These are phyloP conservation scores for Daldinia caldariorum DNA, from an alignment of 495 filamentous ascomycete species.

Conservation along the genomic window DNA sequence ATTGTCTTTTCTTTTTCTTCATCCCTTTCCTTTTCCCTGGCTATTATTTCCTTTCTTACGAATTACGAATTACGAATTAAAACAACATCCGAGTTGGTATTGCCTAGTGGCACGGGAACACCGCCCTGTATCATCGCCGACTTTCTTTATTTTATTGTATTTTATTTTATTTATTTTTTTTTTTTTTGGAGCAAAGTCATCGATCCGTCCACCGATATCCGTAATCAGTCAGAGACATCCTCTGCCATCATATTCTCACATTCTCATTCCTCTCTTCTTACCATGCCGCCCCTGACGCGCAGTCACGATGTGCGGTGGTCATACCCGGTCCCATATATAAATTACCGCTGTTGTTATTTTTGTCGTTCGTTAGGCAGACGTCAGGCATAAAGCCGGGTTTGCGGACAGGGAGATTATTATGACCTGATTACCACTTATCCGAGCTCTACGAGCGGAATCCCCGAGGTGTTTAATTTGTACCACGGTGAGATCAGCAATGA, in stretches of 20 bases:
- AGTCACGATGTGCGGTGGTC: conserved; percentile 27
- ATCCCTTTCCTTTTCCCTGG: conserved; percentile 1
- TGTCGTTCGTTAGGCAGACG: conserved; percentile 33
- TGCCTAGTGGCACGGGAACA: conserved; percentile 41
- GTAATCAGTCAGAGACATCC: conserved; percentile 17
- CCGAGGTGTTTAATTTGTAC: conserved; percentile 45
- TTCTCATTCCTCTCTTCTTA: conserved; percentile 1
- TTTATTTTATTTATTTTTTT: conserved; percentile 1
- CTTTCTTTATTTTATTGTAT: neutral
- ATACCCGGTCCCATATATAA: conserved; percentile 22
- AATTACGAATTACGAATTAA: conserved; percentile 36
- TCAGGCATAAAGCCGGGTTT: conserved; percentile 16
- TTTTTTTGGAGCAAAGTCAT: conserved; percentile 28
- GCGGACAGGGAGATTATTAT: conserved; percentile 38
- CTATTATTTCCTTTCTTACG: conserved; percentile 38
- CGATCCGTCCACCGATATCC: conserved; percentile 22
- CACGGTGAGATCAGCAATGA: conserved; percentile 48
- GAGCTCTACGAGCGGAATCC: conserved; percentile 21
- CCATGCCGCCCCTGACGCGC: conserved; percentile 34
- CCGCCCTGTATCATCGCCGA: conserved; percentile 40
- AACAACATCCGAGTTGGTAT: conserved; percentile 29
- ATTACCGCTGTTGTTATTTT: conserved; percentile 33
- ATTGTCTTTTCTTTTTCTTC: conserved; percentile 33
- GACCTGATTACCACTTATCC: conserved; percentile 39
- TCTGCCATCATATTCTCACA: neutral